These are phyloP conservation scores for Coemansia sp. DNA, from an alignment of 192 early-diverging fungal species.

Conservation along the genomic window DNA sequence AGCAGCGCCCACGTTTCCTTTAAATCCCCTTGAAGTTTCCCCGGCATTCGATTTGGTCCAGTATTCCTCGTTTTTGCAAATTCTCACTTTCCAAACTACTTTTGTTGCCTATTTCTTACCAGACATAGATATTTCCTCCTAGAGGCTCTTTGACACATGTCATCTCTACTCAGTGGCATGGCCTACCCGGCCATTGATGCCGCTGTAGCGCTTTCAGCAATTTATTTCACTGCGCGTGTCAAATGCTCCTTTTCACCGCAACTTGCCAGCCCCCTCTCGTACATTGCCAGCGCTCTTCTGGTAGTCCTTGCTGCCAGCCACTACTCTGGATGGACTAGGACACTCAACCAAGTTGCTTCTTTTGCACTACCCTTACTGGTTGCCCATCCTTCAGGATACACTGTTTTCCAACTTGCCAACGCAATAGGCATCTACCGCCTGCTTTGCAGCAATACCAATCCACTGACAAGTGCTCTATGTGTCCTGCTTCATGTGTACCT, in stretches of 20 bases:
- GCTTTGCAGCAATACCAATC: not conserved
- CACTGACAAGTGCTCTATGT: not conserved
- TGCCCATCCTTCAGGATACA: not conserved
- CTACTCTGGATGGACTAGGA: not conserved
- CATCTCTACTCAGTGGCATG: not conserved
- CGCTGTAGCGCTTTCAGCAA: not conserved
- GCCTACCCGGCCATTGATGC: not conserved
- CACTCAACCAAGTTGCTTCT: not conserved
- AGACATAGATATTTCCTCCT: not conserved
- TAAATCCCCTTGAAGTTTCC: not conserved
- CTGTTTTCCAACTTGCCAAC: not conserved
- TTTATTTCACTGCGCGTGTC: not conserved
- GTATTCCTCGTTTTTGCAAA: not conserved
- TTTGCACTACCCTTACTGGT: conserved; percentile 8
- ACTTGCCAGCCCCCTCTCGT: not conserved
- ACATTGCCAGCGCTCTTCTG: conserved; percentile 8
- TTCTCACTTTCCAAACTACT: not conserved
- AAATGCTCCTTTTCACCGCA: not conserved
- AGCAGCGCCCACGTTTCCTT: not conserved
- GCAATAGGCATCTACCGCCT: conserved; percentile 14
- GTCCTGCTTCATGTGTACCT: conserved; percentile 10
- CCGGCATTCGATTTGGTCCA: not conserved
- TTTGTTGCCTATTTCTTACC: not conserved
- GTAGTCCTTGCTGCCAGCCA: conserved; percentile 9
- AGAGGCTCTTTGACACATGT: not conserved